phyloP scores from a whole-genome alignment of 768 basidiomycete genomes.

The Trametes cubensis region DNA sequence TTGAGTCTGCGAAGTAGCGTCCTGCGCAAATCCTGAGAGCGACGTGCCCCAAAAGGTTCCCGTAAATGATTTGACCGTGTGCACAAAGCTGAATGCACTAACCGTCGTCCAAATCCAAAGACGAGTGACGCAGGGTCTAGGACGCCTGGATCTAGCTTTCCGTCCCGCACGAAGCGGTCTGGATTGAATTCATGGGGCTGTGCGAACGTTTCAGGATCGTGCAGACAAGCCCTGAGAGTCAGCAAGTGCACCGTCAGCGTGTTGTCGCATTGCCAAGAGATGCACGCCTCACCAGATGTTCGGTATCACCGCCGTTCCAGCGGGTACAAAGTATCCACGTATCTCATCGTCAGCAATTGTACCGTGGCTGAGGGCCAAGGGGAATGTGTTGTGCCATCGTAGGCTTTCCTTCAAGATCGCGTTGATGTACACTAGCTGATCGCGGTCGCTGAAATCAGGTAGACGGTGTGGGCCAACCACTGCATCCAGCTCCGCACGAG shows the following conservation, averaged over 20 bases:
- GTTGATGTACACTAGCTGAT: slow-evolving; percentile 12
- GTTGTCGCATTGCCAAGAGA: neutral
- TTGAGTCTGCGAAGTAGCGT: slow-evolving; percentile 16
- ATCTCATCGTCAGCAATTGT: slow-evolving; percentile 31
- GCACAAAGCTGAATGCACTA: neutral
- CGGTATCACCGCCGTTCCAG: slow-evolving; percentile 26
- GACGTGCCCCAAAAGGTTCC: neutral
- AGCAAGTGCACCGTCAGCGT: neutral
- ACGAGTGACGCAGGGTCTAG: slow-evolving; percentile 16
- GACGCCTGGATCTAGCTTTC: slow-evolving; percentile 68
- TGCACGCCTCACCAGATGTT: slow-evolving; percentile 29
- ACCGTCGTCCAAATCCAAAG: slow-evolving; percentile 34
- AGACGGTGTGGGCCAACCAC: slow-evolving; percentile 19
- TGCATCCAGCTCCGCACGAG: slow-evolving; percentile 17
- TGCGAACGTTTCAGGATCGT: slow-evolving; percentile 85
- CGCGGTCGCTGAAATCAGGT: slow-evolving; percentile 10
- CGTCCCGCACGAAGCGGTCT: slow-evolving; percentile 59
- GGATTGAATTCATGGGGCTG: slow-evolving; percentile 82
- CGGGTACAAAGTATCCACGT: slow-evolving; percentile 28
- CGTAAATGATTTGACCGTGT: too few species aligned
- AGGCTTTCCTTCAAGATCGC: slow-evolving; percentile 20
- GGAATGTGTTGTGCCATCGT: slow-evolving; percentile 18
- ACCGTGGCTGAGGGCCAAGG: slow-evolving; percentile 30
- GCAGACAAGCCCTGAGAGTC: slow-evolving; percentile 54
- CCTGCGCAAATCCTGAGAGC: slow-evolving; percentile 24